A percentile compares a stretch with the other conserved stretches of the same genome.
Evolutionary conservation across 768 basidiomycete species (phyloP).

Genomic region (Phanerochaete carnosa): DNA sequence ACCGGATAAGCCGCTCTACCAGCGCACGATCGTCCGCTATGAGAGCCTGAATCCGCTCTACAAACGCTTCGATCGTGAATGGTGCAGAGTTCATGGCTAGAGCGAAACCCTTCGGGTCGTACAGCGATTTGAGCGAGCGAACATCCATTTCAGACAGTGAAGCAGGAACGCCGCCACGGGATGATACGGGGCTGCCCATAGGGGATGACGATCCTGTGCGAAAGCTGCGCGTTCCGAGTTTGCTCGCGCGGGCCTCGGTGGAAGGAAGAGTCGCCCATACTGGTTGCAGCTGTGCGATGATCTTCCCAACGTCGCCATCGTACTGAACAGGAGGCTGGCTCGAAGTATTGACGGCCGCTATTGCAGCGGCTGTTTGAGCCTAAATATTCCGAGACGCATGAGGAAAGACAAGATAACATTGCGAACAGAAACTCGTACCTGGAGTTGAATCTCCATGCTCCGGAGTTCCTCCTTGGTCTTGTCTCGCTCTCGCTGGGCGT

Average conservation of each 20-base stretch:
- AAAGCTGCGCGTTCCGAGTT: conserved; percentile 48
- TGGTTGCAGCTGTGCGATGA: conserved; percentile 62
- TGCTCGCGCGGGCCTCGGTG: conserved; percentile 74
- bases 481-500: conserved; percentile 22
- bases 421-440: conserved; percentile 25
- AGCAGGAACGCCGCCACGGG: conserved; percentile 31
- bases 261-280: conserved; percentile 84
- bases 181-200: conserved; percentile 20
- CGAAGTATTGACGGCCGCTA: conserved; percentile 7
- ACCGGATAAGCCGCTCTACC: conserved; percentile 79
- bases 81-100: conserved; percentile 12
- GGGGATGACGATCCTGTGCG: conserved; percentile 32
- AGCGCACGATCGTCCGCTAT: conserved; percentile 80
- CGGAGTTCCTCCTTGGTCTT: conserved; percentile 19
- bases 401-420: background rate
- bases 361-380: conserved; percentile 7
- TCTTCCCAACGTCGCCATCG: conserved; percentile 46
- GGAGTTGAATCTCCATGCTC: conserved; percentile 44
- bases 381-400: background rate
- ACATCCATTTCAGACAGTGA: conserved; percentile 86
- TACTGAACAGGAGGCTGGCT: conserved; percentile 21
- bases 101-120: conserved; percentile 38
- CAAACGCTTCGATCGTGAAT: conserved; percentile 77
- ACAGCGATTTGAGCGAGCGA: conserved; percentile 79
- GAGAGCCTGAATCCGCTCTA: conserved; percentile 72